Evolutionary conservation across 169 alveolate species (phyloP).

Genomic region (Cryptosporidium sp.): DNA sequence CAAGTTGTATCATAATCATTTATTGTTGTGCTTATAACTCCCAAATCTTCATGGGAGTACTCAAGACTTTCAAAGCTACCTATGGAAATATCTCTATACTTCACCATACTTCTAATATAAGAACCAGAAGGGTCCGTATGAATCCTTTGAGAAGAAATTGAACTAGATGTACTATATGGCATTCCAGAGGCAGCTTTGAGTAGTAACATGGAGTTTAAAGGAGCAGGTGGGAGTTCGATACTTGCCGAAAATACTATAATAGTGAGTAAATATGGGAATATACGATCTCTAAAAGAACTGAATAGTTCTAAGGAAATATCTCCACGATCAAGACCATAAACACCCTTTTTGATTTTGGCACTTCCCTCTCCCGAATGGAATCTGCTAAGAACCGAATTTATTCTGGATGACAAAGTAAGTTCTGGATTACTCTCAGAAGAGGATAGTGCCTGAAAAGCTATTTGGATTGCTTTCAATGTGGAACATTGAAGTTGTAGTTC

Average conservation of each 20-base stretch:
- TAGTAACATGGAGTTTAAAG: constrained; percentile 52
- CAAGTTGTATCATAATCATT: neutral
- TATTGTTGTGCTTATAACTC: neutral
- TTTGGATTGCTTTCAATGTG: constrained; percentile 44
- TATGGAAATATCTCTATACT: constrained; percentile 51
- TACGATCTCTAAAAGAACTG: constrained; percentile 51
- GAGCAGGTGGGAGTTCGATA: constrained; percentile 70
- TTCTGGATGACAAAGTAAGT: constrained; percentile 55
- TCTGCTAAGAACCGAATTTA: constrained; percentile 27
- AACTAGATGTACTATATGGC: constrained; percentile 67
- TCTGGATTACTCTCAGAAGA: constrained; percentile 24
- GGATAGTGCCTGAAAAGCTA: constrained; percentile 61
- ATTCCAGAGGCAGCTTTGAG: constrained; percentile 70
- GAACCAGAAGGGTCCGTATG: constrained; percentile 72
- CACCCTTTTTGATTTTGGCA: neutral
- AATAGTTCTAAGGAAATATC: constrained; percentile 53
- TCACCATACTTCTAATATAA: constrained; percentile 72
- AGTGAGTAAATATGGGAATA: constrained; percentile 64
- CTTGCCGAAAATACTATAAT: constrained; percentile 48
- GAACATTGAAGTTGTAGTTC: constrained; percentile 49
- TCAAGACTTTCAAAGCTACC: constrained; percentile 30
- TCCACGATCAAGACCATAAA: constrained; percentile 8
- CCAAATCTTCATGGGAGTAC: neutral
- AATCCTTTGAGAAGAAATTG: constrained; percentile 69
- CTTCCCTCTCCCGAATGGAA: constrained; percentile 38